Percentiles rank a stretch among this genome's conserved stretches.
Conservation (phyloP, 1,284 basidiomycete species). For the Malassezia obtusa region DNA sequence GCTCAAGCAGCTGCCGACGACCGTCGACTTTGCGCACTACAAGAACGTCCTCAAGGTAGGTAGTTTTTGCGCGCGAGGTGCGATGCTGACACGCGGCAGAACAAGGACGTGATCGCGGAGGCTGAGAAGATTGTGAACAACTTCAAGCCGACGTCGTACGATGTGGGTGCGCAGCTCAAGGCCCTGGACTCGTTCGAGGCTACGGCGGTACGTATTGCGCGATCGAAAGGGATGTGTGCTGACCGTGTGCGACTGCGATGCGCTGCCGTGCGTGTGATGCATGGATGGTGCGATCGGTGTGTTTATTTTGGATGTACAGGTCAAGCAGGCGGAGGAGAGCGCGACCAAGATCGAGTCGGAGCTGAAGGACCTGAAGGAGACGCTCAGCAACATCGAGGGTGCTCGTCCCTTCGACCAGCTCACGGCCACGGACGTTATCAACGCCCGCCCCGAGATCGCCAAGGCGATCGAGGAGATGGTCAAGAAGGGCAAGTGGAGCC, state of each 20-base stretch:
- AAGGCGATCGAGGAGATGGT: constrained; percentile 94
- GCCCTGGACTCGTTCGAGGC: constrained; percentile 94
- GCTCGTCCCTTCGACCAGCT: constrained; percentile 96
- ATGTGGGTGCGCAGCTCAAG: constrained; percentile 79
- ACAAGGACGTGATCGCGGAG: constrained; percentile 81
- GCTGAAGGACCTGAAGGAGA: constrained; percentile 81
- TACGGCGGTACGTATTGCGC: constrained; percentile 65
- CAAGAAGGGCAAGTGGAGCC: constrained; percentile 97
- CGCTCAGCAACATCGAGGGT: constrained; percentile 92
- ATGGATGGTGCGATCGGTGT: not conserved
- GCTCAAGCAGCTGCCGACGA: constrained; percentile 64
- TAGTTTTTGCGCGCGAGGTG: not conserved
- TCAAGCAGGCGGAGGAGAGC: constrained; percentile 81
- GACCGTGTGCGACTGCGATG: not conserved
- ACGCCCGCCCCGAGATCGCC: constrained; percentile 82
- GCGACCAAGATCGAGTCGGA: constrained; percentile 84
- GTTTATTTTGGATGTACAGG: constrained; percentile 51
- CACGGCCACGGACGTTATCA: constrained; percentile 80
- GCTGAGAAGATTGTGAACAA: constrained; percentile 78
- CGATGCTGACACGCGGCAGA: constrained; percentile 54
- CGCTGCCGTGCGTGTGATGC: not conserved
- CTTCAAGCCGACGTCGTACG: constrained; percentile 96
- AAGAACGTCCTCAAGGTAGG: constrained; percentile 59
- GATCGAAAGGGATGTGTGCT: not conserved
- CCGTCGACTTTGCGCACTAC: constrained; percentile 81